These are phyloP conservation scores for Neurospora africana DNA, from an alignment of 495 filamentous ascomycete species.

Conservation along the genomic window DNA sequence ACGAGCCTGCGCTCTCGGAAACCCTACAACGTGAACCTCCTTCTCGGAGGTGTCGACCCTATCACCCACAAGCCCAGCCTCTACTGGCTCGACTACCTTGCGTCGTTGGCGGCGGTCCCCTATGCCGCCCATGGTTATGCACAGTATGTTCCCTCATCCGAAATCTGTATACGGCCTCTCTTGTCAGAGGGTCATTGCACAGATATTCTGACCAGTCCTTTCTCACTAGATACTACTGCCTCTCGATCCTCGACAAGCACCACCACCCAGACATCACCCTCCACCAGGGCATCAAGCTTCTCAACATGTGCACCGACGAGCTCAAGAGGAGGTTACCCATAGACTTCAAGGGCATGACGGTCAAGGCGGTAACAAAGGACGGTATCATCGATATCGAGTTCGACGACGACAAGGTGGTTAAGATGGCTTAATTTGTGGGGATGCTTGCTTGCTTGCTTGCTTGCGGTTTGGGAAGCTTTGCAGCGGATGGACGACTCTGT, in stretches of 20 bases:
- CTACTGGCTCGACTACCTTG: conserved; percentile 97
- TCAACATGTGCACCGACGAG: conserved; percentile 92
- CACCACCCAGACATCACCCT: conserved; percentile 87
- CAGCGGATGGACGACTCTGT: conserved; percentile 12
- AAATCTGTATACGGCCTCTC: background rate
- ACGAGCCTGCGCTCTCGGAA: conserved; percentile 78
- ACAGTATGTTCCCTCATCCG: conserved; percentile 51
- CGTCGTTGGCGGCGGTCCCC: conserved; percentile 72
- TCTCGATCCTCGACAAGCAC: conserved; percentile 95
- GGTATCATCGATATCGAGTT: conserved; percentile 74
- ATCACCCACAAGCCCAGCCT: conserved; percentile 78
- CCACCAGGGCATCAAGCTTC: conserved; percentile 78
- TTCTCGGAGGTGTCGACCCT: conserved; percentile 84
- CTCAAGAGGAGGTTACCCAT: conserved; percentile 90
- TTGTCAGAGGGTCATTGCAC: no score
- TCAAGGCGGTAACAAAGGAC: conserved; percentile 90
- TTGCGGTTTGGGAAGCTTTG: conserved; percentile 2
- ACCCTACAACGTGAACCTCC: conserved; percentile 91
- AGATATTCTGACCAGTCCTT: conserved; percentile 8
- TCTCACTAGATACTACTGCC: conserved; percentile 64
- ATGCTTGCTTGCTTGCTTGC: background rate
- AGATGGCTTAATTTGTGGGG: conserved; percentile 40
- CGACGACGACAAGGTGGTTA: conserved; percentile 64
- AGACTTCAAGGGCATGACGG: conserved; percentile 91
- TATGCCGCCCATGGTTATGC: conserved; percentile 98